Base-by-base conservation (phyloP, 73 alveolate genomes). In the Uronychia setigera region DNA sequence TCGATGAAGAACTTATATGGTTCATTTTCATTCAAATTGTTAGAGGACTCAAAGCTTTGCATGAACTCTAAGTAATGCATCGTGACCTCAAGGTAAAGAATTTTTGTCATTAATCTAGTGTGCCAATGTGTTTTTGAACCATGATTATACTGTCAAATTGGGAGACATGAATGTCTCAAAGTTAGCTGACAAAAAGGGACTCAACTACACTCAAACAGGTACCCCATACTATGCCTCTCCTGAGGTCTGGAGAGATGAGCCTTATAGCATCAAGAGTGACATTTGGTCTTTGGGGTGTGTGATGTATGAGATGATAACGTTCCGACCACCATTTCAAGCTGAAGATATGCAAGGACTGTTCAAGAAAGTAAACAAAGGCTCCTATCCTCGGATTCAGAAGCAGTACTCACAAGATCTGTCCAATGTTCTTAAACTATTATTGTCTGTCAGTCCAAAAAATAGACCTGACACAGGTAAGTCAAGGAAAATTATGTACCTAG, bases 201-300 rank as follows among this genome's bases (percentile, higher is more conserved):
- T 93, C n/a, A 84, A 84, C 34, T 84, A 76, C 80, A 84, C 91
- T 0, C 81, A 76, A 33, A 79, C 85, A n/a, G 95, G 95, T 26
- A 90, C 95, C 11, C 95, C 95, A 0, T 82, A 85, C 26, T 91
- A 91, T 60, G 90, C 90, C 82, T 82, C 95, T 35, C 98, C 99
- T 13, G 97, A 96, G 74, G 93, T 96, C 14, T 95, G 97, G 94
- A 85, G 89, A 92, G 95, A 90, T 81, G 91, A 94, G 74, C 94
- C 93, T 34, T 96, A 96, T 88, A 87, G 93, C 59, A 80, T 90
- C 77, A 95, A 96, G 88, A 93, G 98, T 80, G 99, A 96, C 87
- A 95, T 95, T 13, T 96, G 99, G 99, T 89, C 97, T 32, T 74
- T 96, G 35, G 99, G 99, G 60, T 95, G 98, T 82, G 96, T 96